Base-by-base conservation (phyloP, 148 eudicot species). In the Fallopia convolvulus region DNA sequence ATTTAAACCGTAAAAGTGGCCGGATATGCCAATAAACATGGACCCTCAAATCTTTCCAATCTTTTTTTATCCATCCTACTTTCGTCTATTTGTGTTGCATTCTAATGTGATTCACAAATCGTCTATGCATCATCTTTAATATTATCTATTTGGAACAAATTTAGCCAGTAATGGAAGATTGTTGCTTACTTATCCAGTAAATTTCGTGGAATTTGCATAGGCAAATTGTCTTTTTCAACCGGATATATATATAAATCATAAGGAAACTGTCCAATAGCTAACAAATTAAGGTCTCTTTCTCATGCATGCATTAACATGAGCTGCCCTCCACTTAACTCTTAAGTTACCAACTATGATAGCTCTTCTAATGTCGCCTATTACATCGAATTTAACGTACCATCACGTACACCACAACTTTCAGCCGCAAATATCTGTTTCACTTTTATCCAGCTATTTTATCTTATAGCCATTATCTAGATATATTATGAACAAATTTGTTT, bases 141-240 rank as follows among this genome's bases (percentile, higher is more conserved):
- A 32, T 63, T 3, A 63, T 21, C 1, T 20, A 3, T 50, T 50
- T 50, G 5, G 18, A 50, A 50, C n/a, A 50, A 48, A 8, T 48
- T 17, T 8, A 21, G 66, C 7, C 30, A 60, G 33, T 60, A 60
- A 60, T 60, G 33, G 70, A 66, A 33, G 42, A 66, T 66, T 66
- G 72, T 32, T 42, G 42, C 42, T 32, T 66, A 66, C 72, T 32
- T 66, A 36, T 66, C 68, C 4, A 66, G 72, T 66, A 66, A 66
- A 66, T 66, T 66, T 66, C 72, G 44, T 66, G 42, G 42, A 66
- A 32, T 66, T 66, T 33, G 72, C 6, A 3, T 9, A 32, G 4
- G n/a, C 44, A 66, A 36, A 30, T 36, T 66, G 42, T 66, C 72
- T 32, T 66, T 66, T 23, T 10, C 68, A 61, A 61, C 15, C 12